phyloP scores from a whole-genome alignment of 2,329 filamentous ascomycete genomes.

The Aspergillus niger region DNA sequence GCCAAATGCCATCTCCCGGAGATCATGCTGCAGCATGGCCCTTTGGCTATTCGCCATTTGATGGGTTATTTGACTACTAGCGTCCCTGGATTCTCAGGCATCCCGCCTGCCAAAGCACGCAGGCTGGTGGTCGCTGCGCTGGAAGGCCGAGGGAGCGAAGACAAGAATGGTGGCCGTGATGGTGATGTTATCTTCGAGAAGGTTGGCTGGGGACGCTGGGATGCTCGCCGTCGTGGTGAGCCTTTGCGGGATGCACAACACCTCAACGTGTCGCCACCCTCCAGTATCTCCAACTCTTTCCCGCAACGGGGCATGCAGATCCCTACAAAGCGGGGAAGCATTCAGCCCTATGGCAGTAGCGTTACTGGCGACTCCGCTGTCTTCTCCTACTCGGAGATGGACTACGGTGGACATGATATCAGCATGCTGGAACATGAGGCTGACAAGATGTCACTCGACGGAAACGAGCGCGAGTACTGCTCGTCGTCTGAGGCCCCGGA shows the following conservation, averaged over 20 bases:
- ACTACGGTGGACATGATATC: conserved; percentile 62
- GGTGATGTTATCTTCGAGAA: conserved; percentile 75
- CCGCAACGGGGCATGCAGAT: conserved; percentile 52
- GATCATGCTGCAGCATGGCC: conserved; percentile 86
- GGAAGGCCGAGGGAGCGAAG: conserved; percentile 70
- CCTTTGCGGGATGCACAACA: conserved; percentile 39
- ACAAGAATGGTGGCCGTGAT: conserved; percentile 55
- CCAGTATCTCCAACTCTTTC: conserved; percentile 52
- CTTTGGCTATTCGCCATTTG: conserved; percentile 90
- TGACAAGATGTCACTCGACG: conserved; percentile 91
- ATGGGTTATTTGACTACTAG: conserved; percentile 92
- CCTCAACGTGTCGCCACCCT: conserved; percentile 50
- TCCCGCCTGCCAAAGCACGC: conserved; percentile 85
- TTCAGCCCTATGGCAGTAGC: conserved; percentile 59
- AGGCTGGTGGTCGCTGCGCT: conserved; percentile 89
- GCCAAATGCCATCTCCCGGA: conserved; percentile 88
- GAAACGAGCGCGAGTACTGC: conserved; percentile 63
- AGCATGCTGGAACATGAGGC: conserved; percentile 80
- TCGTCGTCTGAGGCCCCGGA: conserved; percentile 75
- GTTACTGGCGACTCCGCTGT: conserved; percentile 70
- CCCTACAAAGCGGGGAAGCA: conserved; percentile 39
- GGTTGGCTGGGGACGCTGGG: conserved; percentile 96
- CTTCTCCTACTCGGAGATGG: conserved; percentile 69
- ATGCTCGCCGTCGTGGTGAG: conserved; percentile 74
- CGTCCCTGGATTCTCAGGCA: conserved; percentile 87